These are phyloP conservation scores for Neurospora terricola DNA, from an alignment of 495 filamentous ascomycete species.

Conservation along the genomic window DNA sequence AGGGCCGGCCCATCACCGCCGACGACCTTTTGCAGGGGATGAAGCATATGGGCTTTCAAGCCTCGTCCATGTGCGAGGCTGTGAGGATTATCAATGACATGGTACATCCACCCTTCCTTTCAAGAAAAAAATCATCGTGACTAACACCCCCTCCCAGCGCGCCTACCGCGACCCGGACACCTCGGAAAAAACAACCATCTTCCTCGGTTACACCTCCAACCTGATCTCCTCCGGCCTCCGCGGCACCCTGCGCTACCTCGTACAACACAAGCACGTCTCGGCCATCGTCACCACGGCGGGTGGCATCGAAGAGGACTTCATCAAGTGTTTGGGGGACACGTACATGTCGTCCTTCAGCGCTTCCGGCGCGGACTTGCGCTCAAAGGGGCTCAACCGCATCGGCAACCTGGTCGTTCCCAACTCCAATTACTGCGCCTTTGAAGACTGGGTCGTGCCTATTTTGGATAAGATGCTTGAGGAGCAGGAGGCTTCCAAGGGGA, in stretches of 20 bases:
- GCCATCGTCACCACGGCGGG: conserved; percentile 92
- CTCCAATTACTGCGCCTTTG: conserved; percentile 90
- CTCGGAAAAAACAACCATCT: conserved; percentile 71
- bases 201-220: conserved; percentile 94
- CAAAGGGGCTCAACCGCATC: conserved; percentile 84
- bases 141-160: conserved; percentile 37
- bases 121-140: no score
- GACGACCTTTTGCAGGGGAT: conserved; percentile 76
- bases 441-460: conserved; percentile 94
- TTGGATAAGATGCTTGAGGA: conserved; percentile 85
- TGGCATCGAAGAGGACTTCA: conserved; percentile 95
- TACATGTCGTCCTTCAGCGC: conserved; percentile 81
- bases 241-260: conserved; percentile 83
- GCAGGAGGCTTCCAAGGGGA: conserved; percentile 65
- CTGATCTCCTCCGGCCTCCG: conserved; percentile 91
- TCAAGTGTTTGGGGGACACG: conserved; percentile 91
- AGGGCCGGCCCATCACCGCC: conserved; percentile 65
- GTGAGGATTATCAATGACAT: conserved; percentile 88
- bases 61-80: conserved; percentile 73
- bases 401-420: conserved; percentile 96
- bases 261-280: conserved; percentile 82
- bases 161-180: conserved; percentile 67
- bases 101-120: conserved; percentile 26
- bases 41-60: conserved; percentile 86
- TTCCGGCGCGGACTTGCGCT: conserved; percentile 61